phyloP scores from a whole-genome alignment of 805 yeast species.

The Barnettozyma vustinii region DNA sequence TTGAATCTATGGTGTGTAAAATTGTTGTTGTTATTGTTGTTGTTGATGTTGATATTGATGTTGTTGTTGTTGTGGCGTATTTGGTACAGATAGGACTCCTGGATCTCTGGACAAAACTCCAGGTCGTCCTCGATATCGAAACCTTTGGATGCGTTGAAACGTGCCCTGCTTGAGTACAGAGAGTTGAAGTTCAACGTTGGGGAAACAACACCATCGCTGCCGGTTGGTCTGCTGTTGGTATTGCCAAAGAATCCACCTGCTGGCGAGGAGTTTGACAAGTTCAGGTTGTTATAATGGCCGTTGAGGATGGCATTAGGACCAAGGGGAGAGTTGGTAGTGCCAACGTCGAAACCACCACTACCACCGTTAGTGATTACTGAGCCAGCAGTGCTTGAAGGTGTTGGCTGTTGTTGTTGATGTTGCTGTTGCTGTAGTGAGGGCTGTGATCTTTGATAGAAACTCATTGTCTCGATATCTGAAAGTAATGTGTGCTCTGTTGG shows the following conservation, averaged over 20 bases:
- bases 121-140: constrained; percentile 60
- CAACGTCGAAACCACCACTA: constrained; percentile 9
- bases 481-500: neutral
- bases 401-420: neutral
- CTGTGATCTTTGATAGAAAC: neutral
- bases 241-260: neutral
- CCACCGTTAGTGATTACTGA: neutral
- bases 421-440: neutral
- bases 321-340: constrained; percentile 15
- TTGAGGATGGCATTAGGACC: constrained; percentile 11
- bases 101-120: constrained; percentile 60
- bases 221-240: neutral
- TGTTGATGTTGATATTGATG: no score
- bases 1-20: constrained; percentile 47
- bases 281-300: constrained; percentile 18
- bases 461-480: neutral
- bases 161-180: constrained; percentile 44
- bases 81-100: constrained; percentile 14
- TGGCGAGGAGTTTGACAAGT: constrained; percentile 15
- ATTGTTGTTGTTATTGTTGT: neutral
- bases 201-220: constrained; percentile 3
- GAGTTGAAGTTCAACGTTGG: constrained; percentile 26
- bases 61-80: constrained; percentile 4
- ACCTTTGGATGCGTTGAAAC: constrained; percentile 53
- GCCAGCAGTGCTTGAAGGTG: neutral